phyloP scores from a whole-genome alignment of 306 rosid genomes.

The Trifolium fragiferum region DNA sequence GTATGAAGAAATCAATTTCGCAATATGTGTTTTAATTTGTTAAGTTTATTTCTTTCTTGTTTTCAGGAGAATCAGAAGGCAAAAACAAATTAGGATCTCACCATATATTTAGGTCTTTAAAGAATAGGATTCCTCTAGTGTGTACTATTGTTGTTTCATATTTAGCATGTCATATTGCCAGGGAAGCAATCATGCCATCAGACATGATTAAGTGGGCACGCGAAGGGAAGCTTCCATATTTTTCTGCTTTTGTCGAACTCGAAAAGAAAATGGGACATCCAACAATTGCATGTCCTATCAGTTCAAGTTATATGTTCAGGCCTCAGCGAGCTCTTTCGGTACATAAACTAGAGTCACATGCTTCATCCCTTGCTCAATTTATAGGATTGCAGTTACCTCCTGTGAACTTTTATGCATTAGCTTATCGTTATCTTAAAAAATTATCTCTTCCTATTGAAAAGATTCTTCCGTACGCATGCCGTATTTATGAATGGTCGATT shows the following conservation, averaged over 20 bases:
- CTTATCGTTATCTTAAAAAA: conserved; percentile 62
- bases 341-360: conserved; percentile 70
- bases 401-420: conserved; percentile 78
- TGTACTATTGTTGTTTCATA: conserved; percentile 68
- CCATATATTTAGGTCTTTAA: conserved; percentile 63
- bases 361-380: conserved; percentile 72
- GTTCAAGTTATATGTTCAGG: conserved; percentile 71
- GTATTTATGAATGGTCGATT: conserved; percentile 81
- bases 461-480: conserved; percentile 70
- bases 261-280: conserved; percentile 65
- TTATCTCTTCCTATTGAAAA: conserved; percentile 67
- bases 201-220: conserved; percentile 77
- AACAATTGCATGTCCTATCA: conserved; percentile 77
- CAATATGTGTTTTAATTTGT: conserved; percentile 33
- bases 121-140: conserved; percentile 67
- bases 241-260: conserved; percentile 77
- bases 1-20: conserved; percentile 11
- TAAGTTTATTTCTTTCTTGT: conserved; percentile 39
- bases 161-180: conserved; percentile 82
- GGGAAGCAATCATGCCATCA: conserved; percentile 79
- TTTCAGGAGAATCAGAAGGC: conserved; percentile 60
- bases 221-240: conserved; percentile 92
- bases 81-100: conserved; percentile 58
- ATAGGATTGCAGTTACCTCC: conserved; percentile 83
- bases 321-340: conserved; percentile 65